A percentile compares a stretch with the other conserved stretches of the same genome.
Conservation (phyloP, 2,329 filamentous ascomycete genomes). For the Onygenales sp. region DNA sequence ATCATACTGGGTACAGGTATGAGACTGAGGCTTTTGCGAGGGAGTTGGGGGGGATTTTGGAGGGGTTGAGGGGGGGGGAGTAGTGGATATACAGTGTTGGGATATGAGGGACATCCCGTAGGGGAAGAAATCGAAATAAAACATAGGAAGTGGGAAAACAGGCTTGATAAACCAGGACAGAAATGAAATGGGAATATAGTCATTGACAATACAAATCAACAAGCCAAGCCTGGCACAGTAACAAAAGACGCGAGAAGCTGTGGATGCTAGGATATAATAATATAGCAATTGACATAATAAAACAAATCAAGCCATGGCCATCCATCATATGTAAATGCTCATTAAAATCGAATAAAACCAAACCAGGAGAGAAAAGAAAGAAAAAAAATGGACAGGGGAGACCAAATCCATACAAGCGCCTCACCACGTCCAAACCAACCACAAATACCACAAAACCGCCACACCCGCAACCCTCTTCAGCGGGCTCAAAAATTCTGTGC, state of each 20-base stretch:
- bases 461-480: constrained; percentile 55
- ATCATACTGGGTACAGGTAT: background rate
- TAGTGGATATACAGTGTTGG: background rate
- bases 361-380: background rate
- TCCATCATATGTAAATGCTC: too few relatives aligned
- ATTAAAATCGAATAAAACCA: background rate
- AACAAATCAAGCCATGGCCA: background rate
- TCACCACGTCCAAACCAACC: constrained; percentile 56
- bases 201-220: too few relatives aligned
- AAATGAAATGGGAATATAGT: too few relatives aligned
- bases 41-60: background rate
- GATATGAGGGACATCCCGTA: background rate
- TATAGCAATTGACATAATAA: background rate
- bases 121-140: too few relatives aligned
- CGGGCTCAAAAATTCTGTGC: constrained; percentile 53
- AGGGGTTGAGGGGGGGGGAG: background rate
- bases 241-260: too few relatives aligned
- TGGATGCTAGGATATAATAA: background rate
- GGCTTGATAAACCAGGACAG: too few relatives aligned
- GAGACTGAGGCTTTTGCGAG: background rate
- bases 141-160: too few relatives aligned
- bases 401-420: background rate
- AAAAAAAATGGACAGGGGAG: background rate
- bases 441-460: constrained; percentile 55
- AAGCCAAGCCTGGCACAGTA: too few relatives aligned